Base-by-base conservation (phyloP, 2,329 filamentous ascomycete species). In the Hypomyces perniciosus region DNA sequence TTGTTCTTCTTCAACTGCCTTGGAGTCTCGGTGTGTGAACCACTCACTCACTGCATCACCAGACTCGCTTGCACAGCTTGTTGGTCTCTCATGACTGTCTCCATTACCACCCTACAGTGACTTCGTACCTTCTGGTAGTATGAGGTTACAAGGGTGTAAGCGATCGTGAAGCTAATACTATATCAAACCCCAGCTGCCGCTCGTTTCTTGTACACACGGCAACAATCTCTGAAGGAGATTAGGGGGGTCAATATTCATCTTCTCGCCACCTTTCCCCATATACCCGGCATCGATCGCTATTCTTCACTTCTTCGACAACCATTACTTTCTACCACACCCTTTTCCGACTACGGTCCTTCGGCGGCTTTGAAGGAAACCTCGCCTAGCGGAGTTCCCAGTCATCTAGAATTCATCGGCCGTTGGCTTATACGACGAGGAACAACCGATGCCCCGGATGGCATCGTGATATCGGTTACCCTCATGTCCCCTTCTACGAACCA, bases 211-310 rank as follows among this genome's bases (percentile, higher is more conserved):
- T 20, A 20, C 20, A 20, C 20, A 20, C 20, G 20, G 20, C 20
- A 20, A 20, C 20, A 20, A 20, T 20, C 20, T 20, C 20, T 20
- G 20, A 20, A 20, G 20, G 20, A 20, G 20, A 20, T 20, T 20
- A 20, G 20, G 20, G 20, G 20, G 20, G 20, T 20, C 20, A 20
- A 20, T 20, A 20, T 20, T 20, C 20, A 20, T 27, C 47, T 44
- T 26, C 13, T 34, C 38, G 47, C 20, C 20, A 38, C 20, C 10
- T n/a, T 12, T 38, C 35, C 20, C 35, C 12, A n/a, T n/a, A 38
- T 31, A 31, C 41, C 27, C 27, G 28, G 30, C 37, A 34, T 35
- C 50, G 35, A 49, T 52, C 50, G 41, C 50, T 52, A 49, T 46
- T 49, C 34, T 38, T 28, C n/a, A 12, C 39, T 10, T 30, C 41